Conservation (phyloP, 2,329 filamentous ascomycete species). For the Talaromyces sp. region DNA sequence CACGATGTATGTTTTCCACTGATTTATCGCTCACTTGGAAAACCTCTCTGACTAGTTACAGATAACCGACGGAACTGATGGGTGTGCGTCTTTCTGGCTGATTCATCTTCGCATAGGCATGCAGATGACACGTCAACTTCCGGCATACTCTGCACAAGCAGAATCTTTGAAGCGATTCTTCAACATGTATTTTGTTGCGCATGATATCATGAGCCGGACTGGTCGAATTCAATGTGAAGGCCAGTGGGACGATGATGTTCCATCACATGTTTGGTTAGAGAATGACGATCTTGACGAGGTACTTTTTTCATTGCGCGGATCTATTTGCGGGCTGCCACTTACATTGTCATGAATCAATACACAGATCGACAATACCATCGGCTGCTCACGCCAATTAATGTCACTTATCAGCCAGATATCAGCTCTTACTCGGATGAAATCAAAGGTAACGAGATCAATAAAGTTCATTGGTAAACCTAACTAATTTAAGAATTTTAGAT, state of each 20-base stretch:
- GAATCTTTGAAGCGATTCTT: constrained; percentile 12
- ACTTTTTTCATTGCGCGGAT: neutral
- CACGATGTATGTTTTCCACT: constrained; percentile 18
- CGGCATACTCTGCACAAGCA: constrained; percentile 10
- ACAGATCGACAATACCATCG: constrained; percentile 26
- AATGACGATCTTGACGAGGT: constrained; percentile 20
- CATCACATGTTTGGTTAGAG: constrained; percentile 15
- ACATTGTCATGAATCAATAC: neutral
- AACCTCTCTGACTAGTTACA: constrained; percentile 5
- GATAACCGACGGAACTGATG: constrained; percentile 28
- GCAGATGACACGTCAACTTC: constrained; percentile 16
- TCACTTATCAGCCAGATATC: constrained; percentile 20
- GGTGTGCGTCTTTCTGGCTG: constrained; percentile 25
- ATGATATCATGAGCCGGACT: constrained; percentile 27
- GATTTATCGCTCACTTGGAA: neutral
- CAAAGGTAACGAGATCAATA: constrained; percentile 7
- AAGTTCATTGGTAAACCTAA: neutral
- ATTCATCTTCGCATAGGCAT: constrained; percentile 25
- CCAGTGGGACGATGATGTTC: neutral
- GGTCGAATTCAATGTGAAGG: constrained; percentile 9
- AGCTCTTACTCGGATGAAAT: constrained; percentile 6
- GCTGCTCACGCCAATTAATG: constrained; percentile 26
- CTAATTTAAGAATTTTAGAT: neutral
- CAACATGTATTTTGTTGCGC: constrained; percentile 27
- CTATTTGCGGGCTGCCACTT: neutral